These are phyloP conservation scores for Neoboletus brunneissimus DNA, from an alignment of 768 basidiomycete species.

Conservation along the genomic window DNA sequence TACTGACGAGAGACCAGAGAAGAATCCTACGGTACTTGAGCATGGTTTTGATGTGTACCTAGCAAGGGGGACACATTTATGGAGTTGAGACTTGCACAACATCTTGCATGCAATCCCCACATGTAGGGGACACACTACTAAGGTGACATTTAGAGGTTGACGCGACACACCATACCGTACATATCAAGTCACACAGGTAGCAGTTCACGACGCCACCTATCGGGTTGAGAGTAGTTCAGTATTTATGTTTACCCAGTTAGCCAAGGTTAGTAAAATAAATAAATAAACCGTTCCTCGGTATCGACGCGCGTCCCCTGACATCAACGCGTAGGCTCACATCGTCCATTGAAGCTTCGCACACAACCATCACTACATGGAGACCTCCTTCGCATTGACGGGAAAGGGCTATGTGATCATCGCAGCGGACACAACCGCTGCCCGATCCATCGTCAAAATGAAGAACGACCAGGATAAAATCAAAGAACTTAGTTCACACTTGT, in stretches of 20 bases:
- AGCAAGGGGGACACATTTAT: not conserved
- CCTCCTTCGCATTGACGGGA: constrained; percentile 85
- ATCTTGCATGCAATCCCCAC: not conserved
- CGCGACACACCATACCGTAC: not conserved
- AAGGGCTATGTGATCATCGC: constrained; percentile 94
- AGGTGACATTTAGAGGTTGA: not conserved
- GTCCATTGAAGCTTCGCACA: constrained; percentile 1
- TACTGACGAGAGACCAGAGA: not conserved
- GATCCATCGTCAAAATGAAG: constrained; percentile 98
- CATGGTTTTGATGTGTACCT: not conserved
- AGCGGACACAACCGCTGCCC: constrained; percentile 82
- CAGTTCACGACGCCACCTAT: not conserved
- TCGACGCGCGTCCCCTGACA: constrained; percentile 31
- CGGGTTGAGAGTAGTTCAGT: not conserved
- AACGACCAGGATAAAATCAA: constrained; percentile 96
- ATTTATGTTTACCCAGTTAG: not conserved
- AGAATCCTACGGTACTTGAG: not conserved
- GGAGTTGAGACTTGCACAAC: not conserved
- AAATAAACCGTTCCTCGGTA: constrained; percentile 6
- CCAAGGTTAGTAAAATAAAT: not conserved
- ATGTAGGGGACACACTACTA: not conserved
- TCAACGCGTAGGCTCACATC: constrained; percentile 19
- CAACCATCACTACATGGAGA: constrained; percentile 63
- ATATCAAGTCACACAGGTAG: too few relatives aligned
- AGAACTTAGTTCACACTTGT: constrained; percentile 80